Evolutionary conservation across 139 green algal species (phyloP), one percentile per base, ranked within the genome.

Genomic region (Pseudopediastrum boryanum): DNA sequence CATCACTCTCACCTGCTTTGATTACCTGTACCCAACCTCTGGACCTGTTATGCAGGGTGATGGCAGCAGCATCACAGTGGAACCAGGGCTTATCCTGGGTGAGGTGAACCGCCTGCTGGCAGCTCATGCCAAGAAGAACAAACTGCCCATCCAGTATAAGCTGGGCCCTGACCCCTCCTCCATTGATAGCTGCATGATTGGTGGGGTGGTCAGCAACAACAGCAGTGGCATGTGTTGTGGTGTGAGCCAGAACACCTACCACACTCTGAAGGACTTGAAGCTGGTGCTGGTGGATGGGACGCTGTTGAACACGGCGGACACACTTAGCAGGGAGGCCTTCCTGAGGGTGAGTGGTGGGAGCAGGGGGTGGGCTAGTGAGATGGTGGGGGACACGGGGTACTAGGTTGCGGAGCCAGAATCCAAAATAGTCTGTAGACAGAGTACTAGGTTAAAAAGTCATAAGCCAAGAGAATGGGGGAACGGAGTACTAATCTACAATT

Each of bases 141-240:
- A 91, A 63, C 86, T 92, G 72, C 85, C 86, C 9, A 82, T 95
- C 12, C 92, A 98, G 89, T 99, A 99, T 91, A 99, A 99, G 92
- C 97, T 99, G 75, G 96, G 96, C 0, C 96, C 96, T 0, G 96
- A 99, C 84, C 96, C 96, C 6, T 95, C 92, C 33, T 97, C 92
- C 78, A 98, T 99, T 73, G 96, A 98, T 85, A 92, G 78, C 44
- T 97, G 92, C 85, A 95, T 96, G 92, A 84, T 88, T 36, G 83
- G 76, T 51, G 96, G 96, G 62, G 97, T 99, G 75, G 93, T 99
- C n/a, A 75, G 85, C 67, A 99, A 99, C 94, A 99, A 99, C 93
- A 96, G 90, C 51, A 95, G 88, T 31, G 96, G 96, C 71, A 99
- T 99, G 96, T 99, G 96, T 92, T 99, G 96, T 83, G 96, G 96